phyloP scores from a whole-genome alignment of 2,329 filamentous ascomycete genomes.

The Coleophoma eucalyptorum region DNA sequence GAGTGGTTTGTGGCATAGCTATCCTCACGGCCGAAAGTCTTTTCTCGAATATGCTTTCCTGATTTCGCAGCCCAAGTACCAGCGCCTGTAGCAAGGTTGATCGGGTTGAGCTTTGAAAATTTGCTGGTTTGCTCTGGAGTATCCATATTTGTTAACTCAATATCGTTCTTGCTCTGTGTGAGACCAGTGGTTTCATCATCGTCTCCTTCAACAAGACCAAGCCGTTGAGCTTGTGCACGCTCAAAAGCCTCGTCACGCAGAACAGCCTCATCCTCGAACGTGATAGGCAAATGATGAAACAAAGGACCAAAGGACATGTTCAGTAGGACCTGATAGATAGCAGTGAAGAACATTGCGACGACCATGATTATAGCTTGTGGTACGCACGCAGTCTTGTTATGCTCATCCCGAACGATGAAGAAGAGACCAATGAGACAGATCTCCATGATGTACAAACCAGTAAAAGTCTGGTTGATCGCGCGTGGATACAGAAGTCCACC shows the following conservation, averaged over 20 bases:
- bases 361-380: conserved; percentile 86
- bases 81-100: conserved; percentile 21
- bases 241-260: conserved; percentile 88
- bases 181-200: conserved; percentile 30
- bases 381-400: conserved; percentile 54
- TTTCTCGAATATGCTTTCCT: conserved; percentile 27
- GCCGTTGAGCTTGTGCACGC: conserved; percentile 66
- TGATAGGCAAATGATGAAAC: conserved; percentile 87
- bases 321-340: conserved; percentile 73
- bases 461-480: conserved; percentile 94
- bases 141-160: conserved; percentile 43
- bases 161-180: conserved; percentile 24
- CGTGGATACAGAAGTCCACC: conserved; percentile 88
- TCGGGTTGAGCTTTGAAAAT: conserved; percentile 22
- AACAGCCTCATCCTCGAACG: conserved; percentile 91
- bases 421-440: conserved; percentile 86
- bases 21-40: conserved; percentile 42
- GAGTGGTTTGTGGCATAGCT: conserved; percentile 29
- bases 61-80: conserved; percentile 21
- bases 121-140: conserved; percentile 19
- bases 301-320: conserved; percentile 83
- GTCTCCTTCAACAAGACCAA: conserved; percentile 57
- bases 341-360: conserved; percentile 65
- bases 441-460: conserved; percentile 92
- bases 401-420: conserved; percentile 65